Evolutionary conservation across 2,329 filamentous ascomycete species (phyloP).

Genomic region (Teratosphaeria gauchensis): DNA sequence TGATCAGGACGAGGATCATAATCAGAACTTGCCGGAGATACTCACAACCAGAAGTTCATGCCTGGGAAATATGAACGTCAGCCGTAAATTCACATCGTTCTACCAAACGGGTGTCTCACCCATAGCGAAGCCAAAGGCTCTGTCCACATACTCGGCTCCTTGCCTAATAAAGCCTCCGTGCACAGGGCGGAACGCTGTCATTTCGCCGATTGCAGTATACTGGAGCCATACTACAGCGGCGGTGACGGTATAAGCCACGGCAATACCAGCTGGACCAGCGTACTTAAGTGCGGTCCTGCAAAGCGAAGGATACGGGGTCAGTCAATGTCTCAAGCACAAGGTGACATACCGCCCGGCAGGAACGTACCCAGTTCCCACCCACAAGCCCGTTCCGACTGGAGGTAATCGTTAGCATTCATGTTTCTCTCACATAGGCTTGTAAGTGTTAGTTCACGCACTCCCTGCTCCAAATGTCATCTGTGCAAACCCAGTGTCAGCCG

Average conservation of each 20-base stretch:
- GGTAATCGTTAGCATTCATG: too few relatives aligned
- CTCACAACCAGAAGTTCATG: background rate
- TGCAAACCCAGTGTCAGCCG: background rate
- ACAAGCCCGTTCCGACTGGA: background rate
- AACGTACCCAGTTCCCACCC: background rate
- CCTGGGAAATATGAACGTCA: background rate
- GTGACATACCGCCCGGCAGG: too few relatives aligned
- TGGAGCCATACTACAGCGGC: constrained; percentile 27
- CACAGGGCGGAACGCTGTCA: constrained; percentile 14
- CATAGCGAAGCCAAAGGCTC: constrained; percentile 26
- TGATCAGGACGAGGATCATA: background rate
- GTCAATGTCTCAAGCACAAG: too few relatives aligned
- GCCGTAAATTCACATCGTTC: background rate
- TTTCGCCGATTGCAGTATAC: constrained; percentile 24
- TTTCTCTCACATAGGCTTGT: too few relatives aligned
- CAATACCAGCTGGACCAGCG: constrained; percentile 26
- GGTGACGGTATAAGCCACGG: constrained; percentile 26
- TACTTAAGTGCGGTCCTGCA: constrained; percentile 23
- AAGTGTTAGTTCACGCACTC: too few relatives aligned
- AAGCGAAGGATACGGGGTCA: too few relatives aligned
- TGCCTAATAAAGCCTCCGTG: constrained; percentile 28
- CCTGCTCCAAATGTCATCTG: background rate
- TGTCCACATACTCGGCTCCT: constrained; percentile 25
- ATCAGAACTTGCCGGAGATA: background rate
- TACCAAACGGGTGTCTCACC: constrained; percentile 28